Evolutionary conservation across 306 rosid species (phyloP).

Genomic region (Citrullus colocynthis): DNA sequence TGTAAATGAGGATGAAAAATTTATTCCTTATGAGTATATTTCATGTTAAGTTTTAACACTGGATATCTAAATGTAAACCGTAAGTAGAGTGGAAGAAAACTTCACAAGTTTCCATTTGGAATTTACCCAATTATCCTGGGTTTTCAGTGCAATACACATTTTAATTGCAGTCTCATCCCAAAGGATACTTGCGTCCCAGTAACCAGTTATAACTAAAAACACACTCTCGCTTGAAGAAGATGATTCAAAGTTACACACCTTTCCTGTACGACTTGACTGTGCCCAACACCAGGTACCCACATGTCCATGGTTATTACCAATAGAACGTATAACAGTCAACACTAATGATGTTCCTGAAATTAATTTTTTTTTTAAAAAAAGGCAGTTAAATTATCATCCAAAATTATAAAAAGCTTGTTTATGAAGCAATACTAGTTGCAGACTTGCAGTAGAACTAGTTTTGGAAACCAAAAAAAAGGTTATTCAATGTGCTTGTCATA

Average conservation of each 20-base stretch:
- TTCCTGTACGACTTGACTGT: constrained; percentile 75
- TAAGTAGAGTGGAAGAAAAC: background rate
- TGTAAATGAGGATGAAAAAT: background rate
- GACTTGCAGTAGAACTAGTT: background rate
- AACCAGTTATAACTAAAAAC: background rate
- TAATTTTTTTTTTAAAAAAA: background rate
- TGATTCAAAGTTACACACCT: constrained; percentile 29
- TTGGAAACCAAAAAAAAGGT: background rate
- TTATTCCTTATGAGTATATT: background rate
- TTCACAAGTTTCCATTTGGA: background rate
- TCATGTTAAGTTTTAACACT: background rate
- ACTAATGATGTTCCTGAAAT: constrained; percentile 72
- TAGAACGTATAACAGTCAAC: constrained; percentile 74
- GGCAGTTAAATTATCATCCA: constrained; percentile 12
- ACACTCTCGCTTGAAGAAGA: background rate
- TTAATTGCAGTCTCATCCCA: background rate
- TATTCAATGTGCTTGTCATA: background rate
- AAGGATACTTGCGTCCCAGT: background rate
- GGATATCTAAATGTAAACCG: background rate
- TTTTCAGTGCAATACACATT: background rate
- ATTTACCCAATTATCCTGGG: background rate
- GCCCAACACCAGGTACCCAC: constrained; percentile 68
- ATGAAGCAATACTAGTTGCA: background rate
- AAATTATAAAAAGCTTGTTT: constrained; percentile 1
- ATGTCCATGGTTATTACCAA: constrained; percentile 83